Evolutionary conservation across 179 eudicot genomes (phyloP), one percentile per base, ranked within the genome.

Genomic region (Drosera spatulata): DNA sequence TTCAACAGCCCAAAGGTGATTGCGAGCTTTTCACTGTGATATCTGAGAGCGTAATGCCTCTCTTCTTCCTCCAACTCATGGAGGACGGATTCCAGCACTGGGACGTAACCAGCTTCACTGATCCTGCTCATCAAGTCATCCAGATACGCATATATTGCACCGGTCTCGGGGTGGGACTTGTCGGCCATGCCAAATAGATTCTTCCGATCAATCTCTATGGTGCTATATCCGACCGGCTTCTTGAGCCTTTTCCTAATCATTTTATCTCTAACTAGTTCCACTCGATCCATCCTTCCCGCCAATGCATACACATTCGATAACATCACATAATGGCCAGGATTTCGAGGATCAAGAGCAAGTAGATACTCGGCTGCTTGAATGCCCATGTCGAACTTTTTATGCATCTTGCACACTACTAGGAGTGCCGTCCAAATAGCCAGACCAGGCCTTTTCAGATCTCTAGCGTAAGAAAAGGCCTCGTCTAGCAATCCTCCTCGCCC

Each of bases 1-100:
- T 59, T 74, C 53, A 77, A 40, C 54, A 77, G 68, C 48, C 79
- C 82, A 59, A 67, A 77, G 7, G 79, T 68, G 10, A 77, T 62
- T 43, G 82, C 82, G n/a, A 77, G 75, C 78, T 74, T 77, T 65
- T 77, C 82, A 12, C 82, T 77, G 43, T 77, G 82, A 47, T 65
- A 75, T 62, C 76, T 61, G 41, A 77, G 66, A 2, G 68, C 76
- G 52, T 56, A 46, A 13, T 65, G 71, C 59, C 68, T 75, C 61
- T 77, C 79, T 54, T 77, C 77, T 68, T 77, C 73, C 63, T 73
- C 81, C 64, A 77, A 44, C 53, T 73, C 77, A 22, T 77, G 81
- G 69, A 77, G 61, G 22, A 69, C 65, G 3, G 70, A 66, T 10
- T 73, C 77, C 3, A 45, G 61, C 14, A 58, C 72, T 2, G 77